Base-by-base conservation (phyloP, 345 rosid species). In the Rhodomyrtus tomentosa region DNA sequence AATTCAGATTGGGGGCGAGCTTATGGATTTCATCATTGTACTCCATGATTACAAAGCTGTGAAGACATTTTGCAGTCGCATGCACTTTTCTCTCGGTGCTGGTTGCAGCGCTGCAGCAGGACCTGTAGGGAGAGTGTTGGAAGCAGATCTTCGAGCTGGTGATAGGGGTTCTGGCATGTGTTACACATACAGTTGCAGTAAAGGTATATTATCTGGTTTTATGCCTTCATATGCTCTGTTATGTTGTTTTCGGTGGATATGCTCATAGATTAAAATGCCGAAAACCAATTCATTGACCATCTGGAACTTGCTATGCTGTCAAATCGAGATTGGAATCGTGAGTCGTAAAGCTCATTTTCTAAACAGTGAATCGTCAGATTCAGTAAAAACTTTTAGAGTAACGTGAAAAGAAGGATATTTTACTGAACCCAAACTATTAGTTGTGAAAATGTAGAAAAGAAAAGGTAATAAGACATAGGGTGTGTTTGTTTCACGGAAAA, bases 71-170 rank as follows among this genome's bases (percentile, higher is more conserved):
- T 96, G 99, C 87, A 98, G 99, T 88, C 93, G 95, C 81, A 91
- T 98, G 96, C 99, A 98, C 87, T 94, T 96, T 82, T 96, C 99
- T 85, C 92, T 96, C 10, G 99, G 99, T 32, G 99, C 98, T 62
- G 99, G 99, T 84, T 98, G 98, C 88, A 96, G 99, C 83, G 98
- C 96, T 84, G 99, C 98, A 4, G 98, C 98, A 59, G 99, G 99
- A 74, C 99, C 99, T 59, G 86, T 98, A 29, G 99, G 99, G 85
- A 95, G 99, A 91, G 99, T 96, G 74, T 62, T 94, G 85, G 99
- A 98, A 89, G 99, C 99, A 81, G 99, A 96, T 91, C 90, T 96
- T 82, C 93, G 97, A 36, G 99, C 98, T 89, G 98, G 98, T 27
- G 96, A 96, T 79, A 91, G 93, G 88, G 98, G 98, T 82, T 97